These are phyloP conservation scores for Sphaerostilbella broomeana DNA, from an alignment of 2,329 filamentous ascomycete genomes.

Conservation along the genomic window DNA sequence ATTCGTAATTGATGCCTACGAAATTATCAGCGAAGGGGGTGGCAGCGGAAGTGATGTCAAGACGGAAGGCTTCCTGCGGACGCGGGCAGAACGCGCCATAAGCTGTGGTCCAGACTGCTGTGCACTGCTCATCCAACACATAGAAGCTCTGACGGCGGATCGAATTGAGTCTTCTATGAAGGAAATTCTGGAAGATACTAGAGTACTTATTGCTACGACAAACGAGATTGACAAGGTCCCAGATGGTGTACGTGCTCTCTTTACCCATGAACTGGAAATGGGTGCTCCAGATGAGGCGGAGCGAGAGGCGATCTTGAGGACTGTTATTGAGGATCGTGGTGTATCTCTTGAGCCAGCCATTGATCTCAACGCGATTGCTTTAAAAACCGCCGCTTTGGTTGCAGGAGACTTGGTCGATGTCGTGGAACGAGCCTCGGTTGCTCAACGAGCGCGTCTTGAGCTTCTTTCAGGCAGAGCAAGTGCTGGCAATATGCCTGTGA, in stretches of 20 bases:
- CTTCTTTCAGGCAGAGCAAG: conserved; percentile 51
- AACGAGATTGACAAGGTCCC: conserved; percentile 93
- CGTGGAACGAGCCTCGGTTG: conserved; percentile 79
- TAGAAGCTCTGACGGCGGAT: conserved; percentile 87
- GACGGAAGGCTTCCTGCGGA: conserved; percentile 84
- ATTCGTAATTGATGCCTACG: conserved; percentile 84
- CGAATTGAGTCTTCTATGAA: conserved; percentile 80
- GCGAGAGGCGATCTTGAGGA: conserved; percentile 76
- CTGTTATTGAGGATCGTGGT: conserved; percentile 68
- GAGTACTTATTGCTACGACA: conserved; percentile 87
- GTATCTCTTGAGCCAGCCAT: conserved; percentile 76
- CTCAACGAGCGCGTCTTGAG: conserved; percentile 69
- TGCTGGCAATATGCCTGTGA: conserved; percentile 40
- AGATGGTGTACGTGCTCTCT: conserved; percentile 80
- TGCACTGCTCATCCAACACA: conserved; percentile 76
- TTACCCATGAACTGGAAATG: conserved; percentile 95
- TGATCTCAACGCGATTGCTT: conserved; percentile 74
- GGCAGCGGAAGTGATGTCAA: conserved; percentile 86
- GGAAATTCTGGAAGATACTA: conserved; percentile 69
- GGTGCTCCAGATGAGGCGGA: conserved; percentile 86
- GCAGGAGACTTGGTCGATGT: conserved; percentile 93
- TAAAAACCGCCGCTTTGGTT: conserved; percentile 93
- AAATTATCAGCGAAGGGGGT: conserved; percentile 81
- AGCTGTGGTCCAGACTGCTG: conserved; percentile 81
- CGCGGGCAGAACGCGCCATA: conserved; percentile 80